Evolutionary conservation across 106 monocot genomes (phyloP), one percentile per base, ranked within the genome.

Genomic region (Acorus gramineus): DNA sequence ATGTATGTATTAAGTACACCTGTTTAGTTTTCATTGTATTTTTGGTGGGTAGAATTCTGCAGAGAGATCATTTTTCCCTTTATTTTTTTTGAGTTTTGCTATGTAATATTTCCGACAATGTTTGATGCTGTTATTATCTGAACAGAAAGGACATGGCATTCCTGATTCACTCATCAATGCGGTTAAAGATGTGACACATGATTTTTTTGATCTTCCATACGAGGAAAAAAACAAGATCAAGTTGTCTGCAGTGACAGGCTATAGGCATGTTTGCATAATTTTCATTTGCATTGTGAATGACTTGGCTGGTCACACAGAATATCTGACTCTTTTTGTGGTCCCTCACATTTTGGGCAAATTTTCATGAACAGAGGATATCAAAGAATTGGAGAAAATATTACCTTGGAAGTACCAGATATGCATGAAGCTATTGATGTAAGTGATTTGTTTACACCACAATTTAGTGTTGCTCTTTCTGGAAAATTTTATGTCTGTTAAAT

Each of bases 381-480:
- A 50, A 76, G 69, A 73, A 59, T 95, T 50, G 85, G 82, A 44
- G 87, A 95, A 76, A 95, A 95, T 70, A 60, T 95, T 56, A 95
- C 95, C 4, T 65, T 80, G 53, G 95, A 86, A n/a, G 82, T 59
- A 28, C 90, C 90, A 58, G 95, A 95, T 67, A 86, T 85, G 78
- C 95, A 90, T 73, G 95, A 95, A 78, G 95, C 95, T 54, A 89
- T 95, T 75, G 95, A 95, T 82, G 95, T 94, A 69, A 76, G 92
- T 73, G 54, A 4, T 63, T 64, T 68, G 48, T 46, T 44, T 7
- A 3, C 42, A 7, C 44, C 44, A 11, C 14, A 52, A 46, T 9
- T 45, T 47, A 54, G 48, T 60, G 6, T 49, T 47, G 5, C 13
- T 8, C 43, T 5, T 63, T 43, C 47, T 44, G 50, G 5, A 50